phyloP scores from a whole-genome alignment of 192 early-diverging fungal species.

The Mortierella claussenii region DNA sequence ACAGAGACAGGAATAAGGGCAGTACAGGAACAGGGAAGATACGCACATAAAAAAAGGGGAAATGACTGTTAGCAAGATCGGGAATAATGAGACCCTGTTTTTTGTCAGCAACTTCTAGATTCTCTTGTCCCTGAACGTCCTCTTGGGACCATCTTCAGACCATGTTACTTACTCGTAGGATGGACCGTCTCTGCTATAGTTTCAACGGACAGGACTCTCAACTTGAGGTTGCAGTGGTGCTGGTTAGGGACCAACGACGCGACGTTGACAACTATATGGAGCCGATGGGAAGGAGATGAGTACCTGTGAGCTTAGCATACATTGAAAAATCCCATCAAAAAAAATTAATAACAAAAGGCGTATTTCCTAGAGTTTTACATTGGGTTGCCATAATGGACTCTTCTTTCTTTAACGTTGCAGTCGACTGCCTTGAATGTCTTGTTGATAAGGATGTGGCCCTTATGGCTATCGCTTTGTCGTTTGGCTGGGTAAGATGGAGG shows the following conservation, averaged over 20 bases:
- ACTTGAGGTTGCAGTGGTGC: constrained; percentile 39
- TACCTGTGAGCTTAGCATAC: too few relatives aligned
- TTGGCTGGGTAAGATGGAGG: too few relatives aligned
- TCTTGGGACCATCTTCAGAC: too few relatives aligned
- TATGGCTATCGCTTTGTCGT: too few relatives aligned
- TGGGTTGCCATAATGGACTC: constrained; percentile 7
- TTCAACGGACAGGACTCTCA: constrained; percentile 47
- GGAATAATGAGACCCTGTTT: neutral
- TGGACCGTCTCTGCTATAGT: constrained; percentile 46
- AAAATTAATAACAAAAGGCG: neutral
- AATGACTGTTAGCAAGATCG: neutral
- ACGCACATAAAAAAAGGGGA: neutral
- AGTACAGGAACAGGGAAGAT: neutral
- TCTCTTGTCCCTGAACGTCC: neutral
- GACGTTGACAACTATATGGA: constrained; percentile 37
- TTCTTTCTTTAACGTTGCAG: too few relatives aligned
- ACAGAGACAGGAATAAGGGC: too few relatives aligned
- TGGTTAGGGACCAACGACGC: constrained; percentile 47
- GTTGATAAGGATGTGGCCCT: too few relatives aligned
- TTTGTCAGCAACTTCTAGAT: neutral
- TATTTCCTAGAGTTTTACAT: constrained; percentile 1
- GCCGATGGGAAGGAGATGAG: neutral
- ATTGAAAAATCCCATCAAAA: too few relatives aligned
- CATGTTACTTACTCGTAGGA: constrained; percentile 34
- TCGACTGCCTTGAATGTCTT: too few relatives aligned